Base-by-base conservation (phyloP, 768 basidiomycete genomes). In the Xerocomus spinulosus region DNA sequence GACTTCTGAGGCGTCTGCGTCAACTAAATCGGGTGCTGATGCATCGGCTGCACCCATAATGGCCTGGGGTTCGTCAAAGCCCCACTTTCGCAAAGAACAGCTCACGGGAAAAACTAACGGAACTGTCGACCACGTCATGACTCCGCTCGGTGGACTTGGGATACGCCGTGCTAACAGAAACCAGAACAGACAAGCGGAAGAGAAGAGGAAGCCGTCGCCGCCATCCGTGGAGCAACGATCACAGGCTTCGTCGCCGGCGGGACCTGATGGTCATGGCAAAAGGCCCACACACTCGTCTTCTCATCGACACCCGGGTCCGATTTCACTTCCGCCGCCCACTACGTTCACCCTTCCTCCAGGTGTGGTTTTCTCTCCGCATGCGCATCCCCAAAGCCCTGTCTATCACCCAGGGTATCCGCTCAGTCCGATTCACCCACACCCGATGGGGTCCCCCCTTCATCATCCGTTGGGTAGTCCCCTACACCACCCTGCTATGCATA, bases 281-380 rank as follows among this genome's bases (percentile, higher is more conserved):
- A 61, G 53, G 42, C 33, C 55, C 3, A 24, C 48, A 4, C 58
- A 62, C 20, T 49, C 61, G 21, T 51, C 52, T 35, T 71, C 73
- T 48, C 73, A 72, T 32, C 74, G 81, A 38, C 85, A 84, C 53
- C 87, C 87, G 1, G 85, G 85, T 1, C 81, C 79, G 2, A 88
- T 89, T 42, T 66, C 80, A 2, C 75, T 84, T 25, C 88, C 82
- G 25, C 86, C 82, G 1, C 81, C 76, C 1, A 75, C 72, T 20
- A 61, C 69, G 14, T 73, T 74, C 25, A 66, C 72, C 4, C 74
- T 77, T 50, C 66, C 76, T 0, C 67, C 68, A 4, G 59, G 65
- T 8, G 60, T 58, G 10, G 57, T 64, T 14, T 60, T 69, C 29
- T 67, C 73, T 9, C 60, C 64, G 21, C 61, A 68, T 51, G 58